Evolutionary conservation across 352 stramenopile species (phyloP).

Genomic region (Ophiocytium majus): DNA sequence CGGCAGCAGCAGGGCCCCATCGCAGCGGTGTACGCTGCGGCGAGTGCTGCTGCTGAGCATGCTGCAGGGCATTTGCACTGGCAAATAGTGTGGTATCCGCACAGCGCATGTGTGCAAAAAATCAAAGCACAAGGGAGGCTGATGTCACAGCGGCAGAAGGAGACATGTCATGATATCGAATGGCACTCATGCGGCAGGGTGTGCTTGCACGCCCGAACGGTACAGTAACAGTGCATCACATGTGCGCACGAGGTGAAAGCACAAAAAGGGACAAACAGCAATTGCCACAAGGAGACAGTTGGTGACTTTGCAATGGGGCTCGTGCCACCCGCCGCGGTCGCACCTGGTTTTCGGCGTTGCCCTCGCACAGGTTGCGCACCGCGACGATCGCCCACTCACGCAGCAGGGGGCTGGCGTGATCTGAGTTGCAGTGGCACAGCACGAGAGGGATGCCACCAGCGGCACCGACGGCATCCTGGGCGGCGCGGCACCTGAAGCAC

Average conservation of each 20-base stretch:
- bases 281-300: not conserved
- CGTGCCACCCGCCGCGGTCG: not conserved
- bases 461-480: conserved; percentile 74
- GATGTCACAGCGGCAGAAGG: too few species aligned
- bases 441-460: conserved; percentile 71
- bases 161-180: not conserved
- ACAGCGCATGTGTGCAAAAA: too few species aligned
- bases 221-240: not conserved
- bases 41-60: too few species aligned
- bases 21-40: too few species aligned
- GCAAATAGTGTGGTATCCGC: too few species aligned
- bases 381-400: conserved; percentile 80
- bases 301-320: not conserved
- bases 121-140: too few species aligned
- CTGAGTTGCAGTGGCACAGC: conserved; percentile 81
- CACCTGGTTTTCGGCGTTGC: conserved; percentile 60
- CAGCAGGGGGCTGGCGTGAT: conserved; percentile 76
- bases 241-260: not conserved
- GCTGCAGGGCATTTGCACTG: too few species aligned
- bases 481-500: conserved; percentile 65
- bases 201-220: conserved; percentile 74
- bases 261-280: not conserved
- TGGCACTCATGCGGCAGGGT: conserved; percentile 72
- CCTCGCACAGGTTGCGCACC: conserved; percentile 78
- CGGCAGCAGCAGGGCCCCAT: too few species aligned